Percentiles rank a stretch among this genome's conserved stretches.
Evolutionary conservation across 2,329 filamentous ascomycete species (phyloP).

Genomic region (Ilyonectria destructans): DNA sequence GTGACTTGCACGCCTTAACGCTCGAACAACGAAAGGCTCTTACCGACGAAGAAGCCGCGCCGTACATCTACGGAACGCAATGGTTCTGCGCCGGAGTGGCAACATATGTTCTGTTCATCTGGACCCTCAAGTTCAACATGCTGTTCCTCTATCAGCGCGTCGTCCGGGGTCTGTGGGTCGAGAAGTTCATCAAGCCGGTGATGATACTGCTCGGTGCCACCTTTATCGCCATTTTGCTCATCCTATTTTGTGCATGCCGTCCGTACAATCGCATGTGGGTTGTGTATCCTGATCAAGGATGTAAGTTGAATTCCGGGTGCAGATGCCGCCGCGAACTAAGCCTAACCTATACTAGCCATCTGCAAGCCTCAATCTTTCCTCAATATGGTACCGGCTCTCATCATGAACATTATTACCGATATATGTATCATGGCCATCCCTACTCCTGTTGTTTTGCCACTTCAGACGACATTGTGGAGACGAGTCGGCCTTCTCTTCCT

Average conservation of each 20-base stretch:
- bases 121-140: conserved; percentile 59
- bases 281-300: conserved; percentile 54
- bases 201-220: conserved; percentile 51
- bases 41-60: conserved; percentile 17
- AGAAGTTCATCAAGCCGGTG: conserved; percentile 54
- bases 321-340: background rate
- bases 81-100: conserved; percentile 39
- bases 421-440: conserved; percentile 54
- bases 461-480: conserved; percentile 49
- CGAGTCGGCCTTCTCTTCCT: conserved; percentile 52
- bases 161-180: conserved; percentile 53
- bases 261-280: conserved; percentile 55
- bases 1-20: conserved; percentile 34
- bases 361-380: conserved; percentile 52
- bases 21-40: conserved; percentile 24
- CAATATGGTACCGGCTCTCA: conserved; percentile 51
- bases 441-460: conserved; percentile 46
- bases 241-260: conserved; percentile 50
- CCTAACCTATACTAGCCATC: conserved; percentile 22
- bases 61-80: conserved; percentile 36
- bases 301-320: conserved; percentile 41
- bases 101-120: conserved; percentile 48
- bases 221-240: conserved; percentile 44
- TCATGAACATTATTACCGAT: conserved; percentile 54
- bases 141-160: conserved; percentile 57